Evolutionary conservation across 225 moss, liverwort and hornwort species (phyloP), one percentile per base, ranked within the genome.

Genomic region (Ulota crispa): DNA sequence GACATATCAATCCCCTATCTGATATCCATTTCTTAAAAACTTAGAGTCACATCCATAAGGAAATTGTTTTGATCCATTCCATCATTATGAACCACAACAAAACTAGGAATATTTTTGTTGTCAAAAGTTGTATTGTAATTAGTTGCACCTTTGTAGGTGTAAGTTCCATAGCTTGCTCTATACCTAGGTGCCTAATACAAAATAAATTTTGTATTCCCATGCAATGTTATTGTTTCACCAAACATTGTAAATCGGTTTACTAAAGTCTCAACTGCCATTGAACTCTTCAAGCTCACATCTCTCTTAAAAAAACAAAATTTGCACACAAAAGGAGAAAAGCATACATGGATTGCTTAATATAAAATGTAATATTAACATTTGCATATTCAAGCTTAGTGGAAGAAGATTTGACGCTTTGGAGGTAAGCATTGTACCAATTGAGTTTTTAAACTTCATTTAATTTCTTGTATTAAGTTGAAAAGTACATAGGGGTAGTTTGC

Each of bases 31-130:
- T 95, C 95, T 85, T 92, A 91, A 89, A 98, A 98, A 80, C 90
- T 92, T 77, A 92, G 88, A 39, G 92, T 91, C 50, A 98, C 94
- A 77, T 98, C 94, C 80, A 89, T 92, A 69, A 95, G 91, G 65
- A 98, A 82, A 78, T 95, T 98, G 87, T 94, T 95, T 89, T 98
- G 94, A 82, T 95, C 93, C 85, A 98, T 93, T 37, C 97, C 97
- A 75, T 93, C 87, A 72, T 94, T 91, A 75, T 91, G 90, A 79
- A 95, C 95, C 54, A 91, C 82, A 76, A 94, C 94, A 34, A 81
- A 80, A 82, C 91, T 90, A 45, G 88, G 84, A 68, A 74, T 80
- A 53, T 84, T 84, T 41, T 86, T 90, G 64, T 95, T 96, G 75
- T 95, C 89, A 80, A 96, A 87, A 47, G 81, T 81, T 69, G 93